phyloP scores from a whole-genome alignment of 257 asterid genomes.

The Knoxia roxburghii region DNA sequence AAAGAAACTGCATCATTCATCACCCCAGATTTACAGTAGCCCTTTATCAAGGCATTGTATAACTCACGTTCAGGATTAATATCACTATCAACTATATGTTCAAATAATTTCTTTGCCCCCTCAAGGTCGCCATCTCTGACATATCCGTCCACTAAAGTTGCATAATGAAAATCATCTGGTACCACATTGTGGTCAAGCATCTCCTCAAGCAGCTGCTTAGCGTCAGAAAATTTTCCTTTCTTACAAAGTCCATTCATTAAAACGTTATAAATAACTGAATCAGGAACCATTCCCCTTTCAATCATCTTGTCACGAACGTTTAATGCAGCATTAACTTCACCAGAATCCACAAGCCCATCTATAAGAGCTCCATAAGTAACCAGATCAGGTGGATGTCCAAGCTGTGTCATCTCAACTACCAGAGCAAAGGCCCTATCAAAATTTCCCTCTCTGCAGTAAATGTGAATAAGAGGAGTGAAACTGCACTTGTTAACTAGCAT shows the following conservation, averaged over 20 bases:
- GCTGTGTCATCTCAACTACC: conserved; percentile 63
- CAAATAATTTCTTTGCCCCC: conserved; percentile 64
- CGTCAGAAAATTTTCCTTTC: conserved; percentile 45
- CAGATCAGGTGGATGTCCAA: conserved; percentile 70
- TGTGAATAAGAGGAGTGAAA: conserved; percentile 73
- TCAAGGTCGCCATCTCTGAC: conserved; percentile 56
- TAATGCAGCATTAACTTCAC: conserved; percentile 73
- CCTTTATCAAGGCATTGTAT: conserved; percentile 86
- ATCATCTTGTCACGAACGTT: conserved; percentile 60
- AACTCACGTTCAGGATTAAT: conserved; percentile 67
- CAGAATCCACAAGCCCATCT: conserved; percentile 69
- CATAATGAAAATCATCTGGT: conserved; percentile 68
- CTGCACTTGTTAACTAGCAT: conserved; percentile 51
- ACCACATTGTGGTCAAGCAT: conserved; percentile 55
- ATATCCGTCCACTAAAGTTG: conserved; percentile 77
- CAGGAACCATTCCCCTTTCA: conserved; percentile 60
- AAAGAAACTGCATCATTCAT: conserved; percentile 61
- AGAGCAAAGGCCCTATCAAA: conserved; percentile 64
- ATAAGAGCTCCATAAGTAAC: conserved; percentile 66
- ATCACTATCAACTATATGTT: conserved; percentile 39
- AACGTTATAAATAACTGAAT: conserved; percentile 75
- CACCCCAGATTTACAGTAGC: conserved; percentile 71
- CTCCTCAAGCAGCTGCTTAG: conserved; percentile 59
- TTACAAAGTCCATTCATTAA: conserved; percentile 79
- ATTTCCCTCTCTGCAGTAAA: conserved; percentile 49